A percentile compares a stretch with the other conserved stretches of the same genome.
Evolutionary conservation across 345 rosid genomes (phyloP).

Genomic region (Melaleuca quinquenervia): DNA sequence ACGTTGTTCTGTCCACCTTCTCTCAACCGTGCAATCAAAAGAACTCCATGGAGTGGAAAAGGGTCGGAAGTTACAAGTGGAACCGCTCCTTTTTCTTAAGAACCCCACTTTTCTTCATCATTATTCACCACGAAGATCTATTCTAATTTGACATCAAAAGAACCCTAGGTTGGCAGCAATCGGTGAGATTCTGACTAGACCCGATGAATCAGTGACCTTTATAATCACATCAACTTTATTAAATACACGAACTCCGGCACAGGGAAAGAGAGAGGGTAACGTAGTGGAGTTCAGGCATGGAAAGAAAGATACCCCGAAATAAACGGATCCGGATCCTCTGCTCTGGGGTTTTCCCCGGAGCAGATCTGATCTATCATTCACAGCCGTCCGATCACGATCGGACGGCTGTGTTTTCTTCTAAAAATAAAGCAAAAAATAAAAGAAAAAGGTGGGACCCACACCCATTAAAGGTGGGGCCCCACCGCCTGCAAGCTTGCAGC

Average conservation of each 20-base stretch:
- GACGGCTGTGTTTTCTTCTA: too few species aligned
- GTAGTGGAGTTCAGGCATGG: slow-evolving; percentile 42
- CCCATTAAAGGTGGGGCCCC: too few species aligned
- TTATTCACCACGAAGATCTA: background rate
- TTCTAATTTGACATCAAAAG: slow-evolving; percentile 17
- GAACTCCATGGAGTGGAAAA: background rate
- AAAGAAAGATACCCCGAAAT: slow-evolving; percentile 15
- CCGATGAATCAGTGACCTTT: slow-evolving; percentile 19
- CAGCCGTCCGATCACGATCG: too few species aligned
- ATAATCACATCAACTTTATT: background rate
- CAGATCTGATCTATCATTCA: too few species aligned
- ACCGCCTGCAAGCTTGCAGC: too few species aligned
- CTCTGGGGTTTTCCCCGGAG: too few species aligned
- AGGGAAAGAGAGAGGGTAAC: background rate
- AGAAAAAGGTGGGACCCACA: too few species aligned
- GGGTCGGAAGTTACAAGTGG: slow-evolving; percentile 13
- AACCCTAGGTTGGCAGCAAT: slow-evolving; percentile 52
- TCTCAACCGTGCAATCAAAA: background rate
- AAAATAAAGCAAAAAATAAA: too few species aligned
- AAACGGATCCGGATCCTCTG: too few species aligned
- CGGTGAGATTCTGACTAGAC: slow-evolving; percentile 45
- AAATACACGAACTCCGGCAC: background rate
- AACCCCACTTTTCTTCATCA: background rate
- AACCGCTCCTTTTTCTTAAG: slow-evolving; percentile 16
- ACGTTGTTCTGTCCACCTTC: background rate